phyloP scores from a whole-genome alignment of 2,329 filamentous ascomycete species.

The Arthrobotrys sinensis region DNA sequence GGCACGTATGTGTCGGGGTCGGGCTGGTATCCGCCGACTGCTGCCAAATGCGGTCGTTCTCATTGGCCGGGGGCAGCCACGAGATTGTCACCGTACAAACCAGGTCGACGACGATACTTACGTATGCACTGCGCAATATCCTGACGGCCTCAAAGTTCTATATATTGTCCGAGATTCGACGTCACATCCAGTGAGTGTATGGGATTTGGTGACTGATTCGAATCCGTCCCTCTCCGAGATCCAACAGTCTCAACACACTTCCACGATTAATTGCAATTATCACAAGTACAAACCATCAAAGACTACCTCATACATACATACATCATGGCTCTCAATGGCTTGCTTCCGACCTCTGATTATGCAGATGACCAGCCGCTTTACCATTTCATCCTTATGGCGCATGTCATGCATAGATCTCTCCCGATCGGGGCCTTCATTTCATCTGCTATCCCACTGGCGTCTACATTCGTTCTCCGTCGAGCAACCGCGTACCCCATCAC shows the following conservation, averaged over 20 bases:
- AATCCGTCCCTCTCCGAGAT: background rate
- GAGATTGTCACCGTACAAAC: slow-evolving; percentile 19
- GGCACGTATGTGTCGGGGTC: slow-evolving; percentile 7
- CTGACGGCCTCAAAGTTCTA: background rate
- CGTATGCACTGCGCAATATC: background rate
- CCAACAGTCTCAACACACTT: slow-evolving; percentile 32
- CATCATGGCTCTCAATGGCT: slow-evolving; percentile 36
- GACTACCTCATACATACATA: slow-evolving; percentile 1
- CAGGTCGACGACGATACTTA: slow-evolving; percentile 23
- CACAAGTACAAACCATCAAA: background rate
- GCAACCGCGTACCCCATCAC: slow-evolving; percentile 64
- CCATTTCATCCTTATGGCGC: slow-evolving; percentile 73
- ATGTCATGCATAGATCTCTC: slow-evolving; percentile 74
- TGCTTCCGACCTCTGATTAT: slow-evolving; percentile 68
- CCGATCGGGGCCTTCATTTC: slow-evolving; percentile 72
- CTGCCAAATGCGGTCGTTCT: slow-evolving; percentile 34
- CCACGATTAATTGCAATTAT: background rate
- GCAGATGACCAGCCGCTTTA: slow-evolving; percentile 76
- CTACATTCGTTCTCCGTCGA: slow-evolving; percentile 65
- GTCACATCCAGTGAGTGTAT: background rate
- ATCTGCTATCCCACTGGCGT: slow-evolving; percentile 67
- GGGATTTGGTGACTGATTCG: background rate
- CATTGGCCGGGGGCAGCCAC: slow-evolving; percentile 30
- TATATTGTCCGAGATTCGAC: slow-evolving; percentile 5
- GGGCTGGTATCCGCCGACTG: slow-evolving; percentile 20